phyloP scores from a whole-genome alignment of 257 asterid genomes.

The Solanum sitiens region DNA sequence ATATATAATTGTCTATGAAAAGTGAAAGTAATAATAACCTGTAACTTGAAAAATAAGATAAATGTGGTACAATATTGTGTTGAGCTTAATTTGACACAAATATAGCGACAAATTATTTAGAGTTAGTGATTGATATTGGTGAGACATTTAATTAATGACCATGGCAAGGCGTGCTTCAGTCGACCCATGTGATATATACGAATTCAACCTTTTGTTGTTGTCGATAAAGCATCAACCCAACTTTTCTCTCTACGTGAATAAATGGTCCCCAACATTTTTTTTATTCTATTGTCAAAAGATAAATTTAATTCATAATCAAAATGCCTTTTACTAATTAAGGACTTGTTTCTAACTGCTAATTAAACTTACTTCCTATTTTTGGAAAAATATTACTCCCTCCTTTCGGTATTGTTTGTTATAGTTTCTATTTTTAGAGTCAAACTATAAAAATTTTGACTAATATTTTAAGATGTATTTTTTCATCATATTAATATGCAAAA shows the following conservation, averaged over 20 bases:
- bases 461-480: too few species aligned
- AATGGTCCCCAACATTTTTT: conserved; percentile 34
- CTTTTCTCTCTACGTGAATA: conserved; percentile 24
- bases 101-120: not conserved
- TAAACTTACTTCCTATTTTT: not conserved
- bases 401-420: too few species aligned
- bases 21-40: too few species aligned
- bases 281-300: not conserved
- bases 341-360: not conserved
- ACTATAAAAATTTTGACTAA: too few species aligned
- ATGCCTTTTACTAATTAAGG: not conserved
- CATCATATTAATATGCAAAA: too few species aligned
- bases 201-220: conserved; percentile 41
- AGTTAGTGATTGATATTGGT: not conserved
- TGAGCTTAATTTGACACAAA: not conserved
- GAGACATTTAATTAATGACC: not conserved
- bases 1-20: too few species aligned
- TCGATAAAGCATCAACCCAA: conserved; percentile 47
- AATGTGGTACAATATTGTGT: not conserved
- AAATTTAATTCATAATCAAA: not conserved
- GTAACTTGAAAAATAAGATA: not conserved
- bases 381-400: not conserved
- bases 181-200: conserved; percentile 34
- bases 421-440: too few species aligned
- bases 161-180: conserved; percentile 8